phyloP scores from a whole-genome alignment of 768 basidiomycete species.

The Vararia minispora region DNA sequence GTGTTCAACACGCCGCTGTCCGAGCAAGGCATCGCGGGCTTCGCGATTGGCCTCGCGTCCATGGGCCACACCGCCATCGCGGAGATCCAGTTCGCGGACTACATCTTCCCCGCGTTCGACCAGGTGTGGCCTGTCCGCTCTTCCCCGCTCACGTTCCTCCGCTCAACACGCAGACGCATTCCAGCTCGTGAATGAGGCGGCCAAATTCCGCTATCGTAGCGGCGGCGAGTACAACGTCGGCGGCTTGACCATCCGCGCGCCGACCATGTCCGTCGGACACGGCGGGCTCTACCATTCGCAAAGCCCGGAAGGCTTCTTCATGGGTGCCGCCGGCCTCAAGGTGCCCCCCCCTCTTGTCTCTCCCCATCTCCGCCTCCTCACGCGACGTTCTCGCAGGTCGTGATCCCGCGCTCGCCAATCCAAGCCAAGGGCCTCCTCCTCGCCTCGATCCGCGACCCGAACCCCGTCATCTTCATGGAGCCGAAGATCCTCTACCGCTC shows the following conservation, averaged over 20 bases:
- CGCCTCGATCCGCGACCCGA: constrained; percentile 81
- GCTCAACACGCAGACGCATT: constrained; percentile 1
- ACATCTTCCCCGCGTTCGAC: constrained; percentile 92
- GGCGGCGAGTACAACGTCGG: constrained; percentile 80
- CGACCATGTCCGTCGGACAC: constrained; percentile 86
- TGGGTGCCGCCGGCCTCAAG: constrained; percentile 85
- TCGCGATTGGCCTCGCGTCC: constrained; percentile 81
- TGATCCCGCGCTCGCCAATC: constrained; percentile 89
- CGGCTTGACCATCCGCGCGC: constrained; percentile 69
- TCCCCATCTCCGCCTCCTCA: background rate
- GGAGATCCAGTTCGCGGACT: constrained; percentile 86
- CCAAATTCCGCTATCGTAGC: constrained; percentile 85
- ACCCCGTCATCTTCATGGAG: constrained; percentile 93
- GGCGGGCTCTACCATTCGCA: constrained; percentile 93
- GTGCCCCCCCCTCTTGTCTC: constrained; percentile 24
- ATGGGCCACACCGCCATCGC: constrained; percentile 96
- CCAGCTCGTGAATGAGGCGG: constrained; percentile 89
- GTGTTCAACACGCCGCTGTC: constrained; percentile 94
- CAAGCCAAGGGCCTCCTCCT: constrained; percentile 93
- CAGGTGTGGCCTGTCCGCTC: constrained; percentile 39
- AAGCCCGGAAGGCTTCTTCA: constrained; percentile 90
- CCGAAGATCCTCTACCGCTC: constrained; percentile 91
- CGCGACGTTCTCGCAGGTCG: constrained; percentile 29
- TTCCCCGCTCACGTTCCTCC: background rate
- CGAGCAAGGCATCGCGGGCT: constrained; percentile 91